Conservation (phyloP, 73 alveolate species). For the Paraurostyla sp. region DNA sequence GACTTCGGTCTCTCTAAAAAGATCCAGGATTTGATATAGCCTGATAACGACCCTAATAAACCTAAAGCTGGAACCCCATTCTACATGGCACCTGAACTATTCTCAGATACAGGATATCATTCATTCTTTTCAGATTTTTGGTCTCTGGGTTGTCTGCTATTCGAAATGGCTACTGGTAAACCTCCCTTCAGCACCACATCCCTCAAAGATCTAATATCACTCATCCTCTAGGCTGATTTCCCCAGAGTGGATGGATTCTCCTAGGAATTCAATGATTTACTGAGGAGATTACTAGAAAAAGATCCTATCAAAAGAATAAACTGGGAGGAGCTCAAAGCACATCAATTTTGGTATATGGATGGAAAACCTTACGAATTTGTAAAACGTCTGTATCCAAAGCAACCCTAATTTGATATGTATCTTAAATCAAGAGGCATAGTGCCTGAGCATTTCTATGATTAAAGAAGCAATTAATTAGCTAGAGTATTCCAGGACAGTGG, state of each 20-base stretch:
- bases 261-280: slow-evolving; percentile 87
- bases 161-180: slow-evolving; percentile 96
- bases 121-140: slow-evolving; percentile 90
- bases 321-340: slow-evolving; percentile 94
- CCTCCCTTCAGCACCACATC: slow-evolving; percentile 93
- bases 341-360: slow-evolving; percentile 83
- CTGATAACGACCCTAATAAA: not conserved
- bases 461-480: slow-evolving; percentile 57
- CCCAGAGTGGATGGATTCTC: slow-evolving; percentile 87
- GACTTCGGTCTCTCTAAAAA: slow-evolving; percentile 91
- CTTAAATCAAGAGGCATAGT: slow-evolving; percentile 65
- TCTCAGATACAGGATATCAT: slow-evolving; percentile 88
- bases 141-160: slow-evolving; percentile 95
- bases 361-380: slow-evolving; percentile 58
- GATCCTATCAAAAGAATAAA: slow-evolving; percentile 94
- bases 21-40: slow-evolving; percentile 62
- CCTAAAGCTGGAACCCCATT: slow-evolving; percentile 88
- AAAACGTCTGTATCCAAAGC: slow-evolving; percentile 78
- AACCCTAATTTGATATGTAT: slow-evolving; percentile 89
- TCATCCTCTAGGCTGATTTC: slow-evolving; percentile 85
- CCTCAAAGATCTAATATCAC: slow-evolving; percentile 87
- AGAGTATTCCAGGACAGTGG: slow-evolving; percentile 48
- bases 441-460: slow-evolving; percentile 70
- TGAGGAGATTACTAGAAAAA: slow-evolving; percentile 86
- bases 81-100: slow-evolving; percentile 97